These are phyloP conservation scores for Leishmania braziliensis DNA, from an alignment of 208 protist genomes.

Conservation along the genomic window DNA sequence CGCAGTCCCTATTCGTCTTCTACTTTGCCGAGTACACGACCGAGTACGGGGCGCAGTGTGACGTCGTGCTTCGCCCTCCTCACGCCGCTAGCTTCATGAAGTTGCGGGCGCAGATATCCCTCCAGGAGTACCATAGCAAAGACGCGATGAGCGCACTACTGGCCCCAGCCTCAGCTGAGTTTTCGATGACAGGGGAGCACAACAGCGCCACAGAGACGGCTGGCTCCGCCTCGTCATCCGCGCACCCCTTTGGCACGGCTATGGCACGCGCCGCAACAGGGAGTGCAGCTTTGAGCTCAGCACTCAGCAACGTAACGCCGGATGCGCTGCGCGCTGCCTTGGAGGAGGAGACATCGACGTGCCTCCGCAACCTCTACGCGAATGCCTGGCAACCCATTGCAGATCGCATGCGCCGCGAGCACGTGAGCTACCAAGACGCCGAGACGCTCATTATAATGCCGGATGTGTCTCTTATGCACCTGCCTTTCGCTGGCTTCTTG, in stretches of 20 bases:
- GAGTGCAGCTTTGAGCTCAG: constrained; percentile 4
- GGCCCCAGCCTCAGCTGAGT: constrained; percentile 18
- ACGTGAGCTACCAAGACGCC: constrained; percentile 36
- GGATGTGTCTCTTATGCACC: constrained; percentile 75
- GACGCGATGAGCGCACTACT: constrained; percentile 19
- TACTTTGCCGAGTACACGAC: constrained; percentile 89
- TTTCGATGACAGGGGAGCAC: constrained; percentile 8
- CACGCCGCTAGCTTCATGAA: constrained; percentile 51
- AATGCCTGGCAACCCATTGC: constrained; percentile 80
- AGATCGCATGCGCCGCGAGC: constrained; percentile 42
- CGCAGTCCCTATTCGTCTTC: constrained; percentile 84
- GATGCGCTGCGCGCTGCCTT: constrained; percentile 24
- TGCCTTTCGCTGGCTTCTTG: constrained; percentile 74
- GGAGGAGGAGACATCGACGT: constrained; percentile 37
- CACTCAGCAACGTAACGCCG: constrained; percentile 11
- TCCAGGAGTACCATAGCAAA: constrained; percentile 62
- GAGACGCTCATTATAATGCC: constrained; percentile 79
- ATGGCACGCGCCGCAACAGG: constrained; percentile 20
- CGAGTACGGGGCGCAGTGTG: constrained; percentile 58
- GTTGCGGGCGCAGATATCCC: constrained; percentile 59
- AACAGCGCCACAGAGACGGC: not conserved
- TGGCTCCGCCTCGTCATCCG: not conserved
- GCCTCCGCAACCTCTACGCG: constrained; percentile 69
- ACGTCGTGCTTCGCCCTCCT: constrained; percentile 77
- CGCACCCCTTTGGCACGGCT: constrained; percentile 25